These are phyloP conservation scores for Sophora flavescens DNA, from an alignment of 306 rosid genomes.

Conservation along the genomic window DNA sequence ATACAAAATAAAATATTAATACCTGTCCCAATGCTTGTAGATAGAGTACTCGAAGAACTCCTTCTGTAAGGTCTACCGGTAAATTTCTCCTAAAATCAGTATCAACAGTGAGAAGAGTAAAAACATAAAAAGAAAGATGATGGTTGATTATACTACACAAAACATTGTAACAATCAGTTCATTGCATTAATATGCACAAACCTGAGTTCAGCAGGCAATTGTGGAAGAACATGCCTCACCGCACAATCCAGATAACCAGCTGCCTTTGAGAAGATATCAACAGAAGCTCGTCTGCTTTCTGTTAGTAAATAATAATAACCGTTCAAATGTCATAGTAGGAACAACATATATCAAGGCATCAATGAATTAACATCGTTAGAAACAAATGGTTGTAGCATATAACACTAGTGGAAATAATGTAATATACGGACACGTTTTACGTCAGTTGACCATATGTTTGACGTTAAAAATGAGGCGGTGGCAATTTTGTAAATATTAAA, in stretches of 20 bases:
- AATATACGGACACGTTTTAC: no score
- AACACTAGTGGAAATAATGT: no score
- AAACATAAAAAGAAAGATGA: constrained; percentile 30
- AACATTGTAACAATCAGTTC: constrained; percentile 2
- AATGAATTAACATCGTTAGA: constrained; percentile 32
- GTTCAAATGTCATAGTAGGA: constrained; percentile 38
- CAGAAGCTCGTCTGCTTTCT: constrained; percentile 94
- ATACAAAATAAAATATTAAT: constrained; percentile 33
- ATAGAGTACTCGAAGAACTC: constrained; percentile 92
- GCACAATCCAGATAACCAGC: constrained; percentile 99
- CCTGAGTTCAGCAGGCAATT: constrained; percentile 89
- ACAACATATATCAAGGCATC: constrained; percentile 41
- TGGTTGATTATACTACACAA: constrained; percentile 33
- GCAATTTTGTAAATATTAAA: no score
- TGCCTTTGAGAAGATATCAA: constrained; percentile 90
- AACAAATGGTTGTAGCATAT: constrained; percentile 22
- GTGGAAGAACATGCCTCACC: constrained; percentile 93
- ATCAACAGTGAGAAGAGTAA: constrained; percentile 45
- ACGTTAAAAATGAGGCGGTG: no score
- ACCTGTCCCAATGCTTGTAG: constrained; percentile 98
- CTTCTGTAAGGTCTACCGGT: constrained; percentile 95
- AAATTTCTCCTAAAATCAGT: constrained; percentile 80
- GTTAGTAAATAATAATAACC: constrained; percentile 55
- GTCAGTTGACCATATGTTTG: no score
- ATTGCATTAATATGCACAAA: constrained; percentile 48